These are phyloP conservation scores for Naganishia kalamii DNA, from an alignment of 768 basidiomycete genomes.

Conservation along the genomic window DNA sequence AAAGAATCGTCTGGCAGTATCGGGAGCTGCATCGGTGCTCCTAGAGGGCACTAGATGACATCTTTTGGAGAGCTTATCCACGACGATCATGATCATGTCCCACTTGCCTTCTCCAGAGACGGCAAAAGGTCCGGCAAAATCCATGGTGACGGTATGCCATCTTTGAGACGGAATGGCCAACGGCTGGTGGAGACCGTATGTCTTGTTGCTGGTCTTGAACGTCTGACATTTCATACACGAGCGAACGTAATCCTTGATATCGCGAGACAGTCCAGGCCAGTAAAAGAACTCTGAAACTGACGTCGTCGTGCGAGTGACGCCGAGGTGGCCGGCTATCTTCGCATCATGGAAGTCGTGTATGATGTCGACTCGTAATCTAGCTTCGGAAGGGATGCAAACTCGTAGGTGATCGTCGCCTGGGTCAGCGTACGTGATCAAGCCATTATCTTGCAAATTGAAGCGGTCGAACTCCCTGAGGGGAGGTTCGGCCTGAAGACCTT, in stretches of 20 bases:
- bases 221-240: conserved; percentile 29
- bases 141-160: conserved; percentile 46
- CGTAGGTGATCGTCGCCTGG: not conserved
- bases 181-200: too few species aligned
- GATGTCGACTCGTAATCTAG: too few species aligned
- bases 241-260: conserved; percentile 12
- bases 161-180: conserved; percentile 30
- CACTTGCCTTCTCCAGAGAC: not conserved
- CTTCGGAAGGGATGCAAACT: not conserved
- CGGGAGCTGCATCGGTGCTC: conserved; percentile 35
- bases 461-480: not conserved
- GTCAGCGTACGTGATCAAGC: not conserved
- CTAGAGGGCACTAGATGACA: conserved; percentile 49
- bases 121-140: conserved; percentile 28
- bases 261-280: too few species aligned
- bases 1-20: conserved; percentile 29
- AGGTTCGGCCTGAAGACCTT: not conserved
- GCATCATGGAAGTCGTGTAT: too few species aligned
- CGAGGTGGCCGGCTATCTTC: too few species aligned
- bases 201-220: not conserved
- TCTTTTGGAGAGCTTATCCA: conserved; percentile 47
- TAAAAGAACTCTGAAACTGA: too few species aligned
- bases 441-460: not conserved
- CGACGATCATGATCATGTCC: conserved; percentile 46
- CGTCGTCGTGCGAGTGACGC: too few species aligned